Evolutionary conservation across 495 filamentous ascomycete genomes (phyloP), one percentile per base, ranked within the genome.

Genomic region (Neurospora sp.): DNA sequence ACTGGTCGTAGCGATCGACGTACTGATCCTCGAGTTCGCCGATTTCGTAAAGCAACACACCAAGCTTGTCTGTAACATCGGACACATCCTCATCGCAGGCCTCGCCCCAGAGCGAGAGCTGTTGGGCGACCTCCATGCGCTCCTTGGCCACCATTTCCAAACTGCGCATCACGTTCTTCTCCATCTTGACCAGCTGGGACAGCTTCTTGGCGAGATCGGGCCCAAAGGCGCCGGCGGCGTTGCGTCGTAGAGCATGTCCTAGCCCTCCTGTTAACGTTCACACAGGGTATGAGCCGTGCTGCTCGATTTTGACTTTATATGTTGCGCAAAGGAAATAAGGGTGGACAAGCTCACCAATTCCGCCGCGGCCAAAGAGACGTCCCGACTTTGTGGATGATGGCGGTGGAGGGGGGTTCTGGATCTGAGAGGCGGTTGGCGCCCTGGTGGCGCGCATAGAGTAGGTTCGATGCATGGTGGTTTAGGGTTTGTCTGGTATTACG

Each of bases 111-210:
- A 98, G 89, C 43, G 96, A 98, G 43, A 99, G 88, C 92, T 98
- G 96, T 92, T 97, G 93, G 78, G 96, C 96, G 76, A 97, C 96
- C 77, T 98, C 96, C 93, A 98, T 98, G 75, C 96, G 89, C 87
- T 98, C 96, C 76, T 93, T 90, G 39, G 94, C 92, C 48, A 98
- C 96, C 71, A 95, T 86, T 82, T 98, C 96, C 88, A 99, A 90
- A 81, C 94, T 97, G 79, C 96, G 92, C 96, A 99, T 99, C 69
- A 97, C 92, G 79, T 99, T 98, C 92, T 99, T 99, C 86, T 99
- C 96, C 96, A 99, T 98, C 87, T 99, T 98, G 74, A 99, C 96
- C 42, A 99, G 89, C 86, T 97, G 93, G 36, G 94, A 91, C 72
- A 99, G 90, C 89, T 99, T 99, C 87, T 96, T 95, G 71, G 96